phyloP scores from a whole-genome alignment of 345 rosid genomes.

The Noccaea caerulescens region DNA sequence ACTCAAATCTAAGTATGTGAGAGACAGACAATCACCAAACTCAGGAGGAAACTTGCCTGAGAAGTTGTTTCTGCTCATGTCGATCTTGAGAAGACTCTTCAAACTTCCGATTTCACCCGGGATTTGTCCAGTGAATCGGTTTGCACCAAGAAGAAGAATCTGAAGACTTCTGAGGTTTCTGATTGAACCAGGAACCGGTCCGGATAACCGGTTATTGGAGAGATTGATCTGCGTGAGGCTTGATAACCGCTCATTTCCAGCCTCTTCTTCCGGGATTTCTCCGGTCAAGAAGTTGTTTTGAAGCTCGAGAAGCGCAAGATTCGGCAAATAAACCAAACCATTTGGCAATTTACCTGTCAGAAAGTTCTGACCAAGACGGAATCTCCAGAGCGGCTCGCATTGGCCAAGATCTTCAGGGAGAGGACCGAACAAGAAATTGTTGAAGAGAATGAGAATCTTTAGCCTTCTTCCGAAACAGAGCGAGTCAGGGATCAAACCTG shows the following conservation, averaged over 20 bases:
- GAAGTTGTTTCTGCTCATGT: constrained; percentile 75
- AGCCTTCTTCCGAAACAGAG: constrained; percentile 62
- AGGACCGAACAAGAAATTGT: constrained; percentile 85
- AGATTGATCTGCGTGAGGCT: constrained; percentile 69
- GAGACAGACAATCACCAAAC: constrained; percentile 58
- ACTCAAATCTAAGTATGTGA: constrained; percentile 65
- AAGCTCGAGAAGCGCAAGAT: constrained; percentile 69
- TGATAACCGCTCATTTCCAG: constrained; percentile 25
- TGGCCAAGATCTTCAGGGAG: constrained; percentile 72
- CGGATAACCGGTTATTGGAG: constrained; percentile 73
- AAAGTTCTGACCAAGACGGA: constrained; percentile 81
- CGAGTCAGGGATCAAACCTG: constrained; percentile 66
- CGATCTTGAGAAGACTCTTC: constrained; percentile 57
- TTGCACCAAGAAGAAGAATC: constrained; percentile 65
- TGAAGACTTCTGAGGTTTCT: constrained; percentile 69
- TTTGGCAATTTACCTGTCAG: constrained; percentile 72
- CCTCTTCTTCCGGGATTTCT: constrained; percentile 46
- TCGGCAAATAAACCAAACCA: constrained; percentile 72
- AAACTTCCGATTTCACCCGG: constrained; percentile 68
- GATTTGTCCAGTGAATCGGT: constrained; percentile 70
- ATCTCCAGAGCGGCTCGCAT: constrained; percentile 64
- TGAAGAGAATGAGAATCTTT: constrained; percentile 66
- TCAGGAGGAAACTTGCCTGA: constrained; percentile 71
- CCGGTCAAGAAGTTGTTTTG: constrained; percentile 77
- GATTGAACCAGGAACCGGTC: constrained; percentile 69